Evolutionary conservation across 306 rosid genomes (phyloP), one percentile per base, ranked within the genome.

Genomic region (Trifolium subterraneum): DNA sequence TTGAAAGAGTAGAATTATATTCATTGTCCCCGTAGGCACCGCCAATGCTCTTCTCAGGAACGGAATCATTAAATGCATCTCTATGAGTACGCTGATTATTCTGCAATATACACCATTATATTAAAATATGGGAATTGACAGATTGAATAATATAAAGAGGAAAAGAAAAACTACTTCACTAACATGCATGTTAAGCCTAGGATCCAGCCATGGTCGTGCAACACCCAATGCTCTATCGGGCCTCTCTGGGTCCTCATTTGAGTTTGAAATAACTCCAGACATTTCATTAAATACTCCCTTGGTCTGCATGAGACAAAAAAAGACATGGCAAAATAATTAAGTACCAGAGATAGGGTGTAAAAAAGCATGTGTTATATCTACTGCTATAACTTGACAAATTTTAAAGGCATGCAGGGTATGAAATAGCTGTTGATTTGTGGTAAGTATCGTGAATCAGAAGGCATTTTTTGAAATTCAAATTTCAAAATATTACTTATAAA

Each of bases 191-290:
- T 81, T 85, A 59, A 82, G 48, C 71, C 90, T 73, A 39, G 92
- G 81, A 75, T 89, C 97, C 64, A 78, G 78, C 96, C 86, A 89
- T n/a, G 88, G 75, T n/a, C 90, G 85, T 70, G 87, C 79, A 62
- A 82, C 75, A 83, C 84, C 75, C 64, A 89, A 69, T 70, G 74
- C 78, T 81, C 88, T 86, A 74, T 72, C 84, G 55, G 79, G 67
- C 80, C 81, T 83, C 80, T 88, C 90, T 59, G 76, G 58, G 60
- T 80, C 91, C 74, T 84, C 89, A 52, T 79, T 76, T 55, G 90
- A 75, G 77, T 87, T 85, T 79, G 80, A 75, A 54, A 72, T 69
- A 64, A 79, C 71, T 75, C 83, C 88, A 74, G 81, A 61, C 64
- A 85, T 68, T 70, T 89, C 96, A 82, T 72, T 63, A 78, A 83